Conservation (phyloP, 768 basidiomycete genomes). For the Strobilomyces echinocephalus region DNA sequence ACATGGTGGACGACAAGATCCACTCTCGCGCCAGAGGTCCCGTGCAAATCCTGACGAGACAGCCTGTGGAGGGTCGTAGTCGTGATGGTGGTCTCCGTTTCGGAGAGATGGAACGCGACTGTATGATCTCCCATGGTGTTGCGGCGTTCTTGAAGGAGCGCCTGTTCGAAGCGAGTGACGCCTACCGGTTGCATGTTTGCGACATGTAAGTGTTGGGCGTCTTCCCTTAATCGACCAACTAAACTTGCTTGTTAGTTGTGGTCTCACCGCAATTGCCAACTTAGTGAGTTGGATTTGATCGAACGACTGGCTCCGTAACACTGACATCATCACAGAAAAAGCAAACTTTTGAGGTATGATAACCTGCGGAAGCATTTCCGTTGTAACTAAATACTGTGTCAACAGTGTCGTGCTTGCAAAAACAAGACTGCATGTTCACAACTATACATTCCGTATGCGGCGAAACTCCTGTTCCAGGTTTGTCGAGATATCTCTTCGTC, state of each 20-base stretch:
- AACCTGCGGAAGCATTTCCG: background rate
- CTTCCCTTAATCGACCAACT: constrained; percentile 1
- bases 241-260: constrained; percentile 54
- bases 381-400: background rate
- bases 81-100: constrained; percentile 98
- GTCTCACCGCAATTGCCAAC: constrained; percentile 95
- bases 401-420: constrained; percentile 86
- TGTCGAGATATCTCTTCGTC: constrained; percentile 13
- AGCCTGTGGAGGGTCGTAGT: constrained; percentile 98
- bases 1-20: constrained; percentile 99
- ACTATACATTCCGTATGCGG: constrained; percentile 92
- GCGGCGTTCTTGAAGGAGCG: constrained; percentile 98
- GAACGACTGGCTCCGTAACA: constrained; percentile 6
- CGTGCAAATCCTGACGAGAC: constrained; percentile 94
- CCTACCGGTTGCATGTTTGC: constrained; percentile 92
- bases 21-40: constrained; percentile 97
- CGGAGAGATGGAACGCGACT: constrained; percentile 99
- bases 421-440: constrained; percentile 95
- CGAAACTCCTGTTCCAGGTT: constrained; percentile 94
- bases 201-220: constrained; percentile 67
- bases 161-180: constrained; percentile 88
- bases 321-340: constrained; percentile 64
- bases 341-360: constrained; percentile 82
- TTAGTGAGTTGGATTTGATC: constrained; percentile 49
- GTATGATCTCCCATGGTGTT: constrained; percentile 99